These are phyloP conservation scores for Saccharomycopsis fibuligera DNA, from an alignment of 805 yeast genomes.

Conservation along the genomic window DNA sequence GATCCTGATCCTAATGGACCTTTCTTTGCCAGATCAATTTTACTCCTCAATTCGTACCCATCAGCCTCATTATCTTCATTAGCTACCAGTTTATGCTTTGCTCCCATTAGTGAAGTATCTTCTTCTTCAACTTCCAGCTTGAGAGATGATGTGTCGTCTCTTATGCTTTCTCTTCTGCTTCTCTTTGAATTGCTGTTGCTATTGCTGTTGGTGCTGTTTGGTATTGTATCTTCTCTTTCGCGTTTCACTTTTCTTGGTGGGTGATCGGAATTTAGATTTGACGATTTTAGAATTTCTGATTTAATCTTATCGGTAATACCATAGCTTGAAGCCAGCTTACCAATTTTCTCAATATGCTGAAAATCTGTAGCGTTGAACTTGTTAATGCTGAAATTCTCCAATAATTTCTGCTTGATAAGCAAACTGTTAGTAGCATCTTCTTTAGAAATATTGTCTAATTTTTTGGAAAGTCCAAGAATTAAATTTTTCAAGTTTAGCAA, in stretches of 20 bases:
- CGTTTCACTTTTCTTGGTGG: no score
- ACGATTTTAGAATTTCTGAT: not conserved
- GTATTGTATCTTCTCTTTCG: no score
- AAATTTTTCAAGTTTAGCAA: constrained; percentile 11
- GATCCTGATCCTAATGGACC: constrained; percentile 5
- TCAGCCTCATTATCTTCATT: no score
- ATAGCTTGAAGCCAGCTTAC: constrained; percentile 7
- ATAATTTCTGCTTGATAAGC: constrained; percentile 27
- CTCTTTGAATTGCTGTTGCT: not conserved
- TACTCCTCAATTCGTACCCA: no score
- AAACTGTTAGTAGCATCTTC: constrained; percentile 22
- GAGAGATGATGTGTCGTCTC: no score
- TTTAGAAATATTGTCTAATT: constrained; percentile 4
- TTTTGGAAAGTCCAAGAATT: constrained; percentile 10
- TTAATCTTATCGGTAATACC: constrained; percentile 13
- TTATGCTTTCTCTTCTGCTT: not conserved
- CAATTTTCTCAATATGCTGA: constrained; percentile 1
- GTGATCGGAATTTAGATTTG: not conserved
- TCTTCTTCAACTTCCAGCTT: not conserved
- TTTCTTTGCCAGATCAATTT: no score
- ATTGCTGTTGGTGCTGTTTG: no score
- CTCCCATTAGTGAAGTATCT: no score
- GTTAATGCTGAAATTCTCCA: constrained; percentile 23
- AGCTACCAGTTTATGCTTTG: no score
- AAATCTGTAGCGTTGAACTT: constrained; percentile 12